Base-by-base conservation (phyloP, 1,284 basidiomycete genomes). In the Irpex lacteus region DNA sequence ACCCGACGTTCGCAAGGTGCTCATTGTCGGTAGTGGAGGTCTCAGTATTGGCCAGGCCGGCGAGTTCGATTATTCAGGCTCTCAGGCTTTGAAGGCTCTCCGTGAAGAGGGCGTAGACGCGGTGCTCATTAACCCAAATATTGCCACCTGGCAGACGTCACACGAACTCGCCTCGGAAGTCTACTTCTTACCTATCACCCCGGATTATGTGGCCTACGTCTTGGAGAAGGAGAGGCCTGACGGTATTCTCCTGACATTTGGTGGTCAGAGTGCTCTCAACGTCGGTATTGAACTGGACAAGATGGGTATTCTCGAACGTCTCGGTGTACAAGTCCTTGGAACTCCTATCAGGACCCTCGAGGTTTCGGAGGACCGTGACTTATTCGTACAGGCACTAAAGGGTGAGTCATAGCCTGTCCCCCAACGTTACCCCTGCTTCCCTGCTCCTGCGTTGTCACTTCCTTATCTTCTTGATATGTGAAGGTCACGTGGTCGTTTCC, bases 61-160 rank as follows among this genome's bases (percentile, higher is more conserved):
- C 77, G 98, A 99, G 79, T 99, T 99, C 78, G 98, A 99, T 78
- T 99, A 99, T 80, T 98, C 96, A 34, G 98, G 93, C 55, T 98
- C 97, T 6, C 98, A 99, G 80, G 98, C 98, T 37, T 90, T 99
- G 80, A 99, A 99, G 79, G 98, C 98, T 11, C 89, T 99, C 64
- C 88, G 91, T 66, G 98, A 99, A 77, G 95, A 96, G 75, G 96
- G 97, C 61, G 90, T 98, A 66, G 89, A 96, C 70, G 96, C 97
- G 37, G 90, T 99, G 68, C 89, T 99, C 66, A 95, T 98, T 77
- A 98, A 98, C 78, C 96, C 96, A 59, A 98, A 98, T 76, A 98
- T 98, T 69, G 95, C 96, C 59, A 98, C 96, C 58, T 97, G 95
- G 88, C 95, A 97, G 78, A 98, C 96, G 0, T 98, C 96, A 21